Evolutionary conservation across 78 protist genomes (phyloP).

Genomic region (Guillardia theta): DNA sequence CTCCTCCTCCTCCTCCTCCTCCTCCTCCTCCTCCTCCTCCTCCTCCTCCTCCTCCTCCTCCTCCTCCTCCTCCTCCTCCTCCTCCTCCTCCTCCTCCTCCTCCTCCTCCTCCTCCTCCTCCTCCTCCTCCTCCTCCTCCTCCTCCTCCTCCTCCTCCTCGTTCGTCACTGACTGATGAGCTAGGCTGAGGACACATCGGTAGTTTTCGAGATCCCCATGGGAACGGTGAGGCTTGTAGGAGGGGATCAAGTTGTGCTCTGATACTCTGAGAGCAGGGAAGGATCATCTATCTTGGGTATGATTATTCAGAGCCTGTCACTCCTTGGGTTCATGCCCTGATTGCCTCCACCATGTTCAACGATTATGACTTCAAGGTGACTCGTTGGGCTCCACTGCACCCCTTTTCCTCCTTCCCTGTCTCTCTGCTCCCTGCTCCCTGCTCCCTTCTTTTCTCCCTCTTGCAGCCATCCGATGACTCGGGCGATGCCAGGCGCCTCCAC

Average conservation of each 20-base stretch:
- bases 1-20: not conserved
- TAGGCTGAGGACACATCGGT: slow-evolving; percentile 28
- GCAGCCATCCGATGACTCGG: no score
- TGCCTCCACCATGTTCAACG: slow-evolving; percentile 26
- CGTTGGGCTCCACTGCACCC: no score
- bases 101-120: not conserved
- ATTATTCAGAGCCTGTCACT: not conserved
- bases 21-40: not conserved
- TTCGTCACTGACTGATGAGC: no score
- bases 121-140: not conserved
- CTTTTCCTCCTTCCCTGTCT: no score
- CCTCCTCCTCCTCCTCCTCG: not conserved
- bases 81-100: not conserved
- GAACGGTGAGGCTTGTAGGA: no score
- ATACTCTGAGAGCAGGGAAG: not conserved
- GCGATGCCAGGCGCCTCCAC: no score
- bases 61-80: not conserved
- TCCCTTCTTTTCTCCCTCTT: no score
- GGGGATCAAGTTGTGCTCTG: no score
- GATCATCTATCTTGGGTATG: slow-evolving; percentile 24
- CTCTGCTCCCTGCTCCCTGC: no score
- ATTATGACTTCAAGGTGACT: slow-evolving; percentile 25
- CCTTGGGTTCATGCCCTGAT: slow-evolving; percentile 36
- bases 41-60: not conserved
- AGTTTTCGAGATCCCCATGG: slow-evolving; percentile 21